These are phyloP conservation scores for Puccinia triticina DNA, from an alignment of 1,284 basidiomycete genomes.

Conservation along the genomic window DNA sequence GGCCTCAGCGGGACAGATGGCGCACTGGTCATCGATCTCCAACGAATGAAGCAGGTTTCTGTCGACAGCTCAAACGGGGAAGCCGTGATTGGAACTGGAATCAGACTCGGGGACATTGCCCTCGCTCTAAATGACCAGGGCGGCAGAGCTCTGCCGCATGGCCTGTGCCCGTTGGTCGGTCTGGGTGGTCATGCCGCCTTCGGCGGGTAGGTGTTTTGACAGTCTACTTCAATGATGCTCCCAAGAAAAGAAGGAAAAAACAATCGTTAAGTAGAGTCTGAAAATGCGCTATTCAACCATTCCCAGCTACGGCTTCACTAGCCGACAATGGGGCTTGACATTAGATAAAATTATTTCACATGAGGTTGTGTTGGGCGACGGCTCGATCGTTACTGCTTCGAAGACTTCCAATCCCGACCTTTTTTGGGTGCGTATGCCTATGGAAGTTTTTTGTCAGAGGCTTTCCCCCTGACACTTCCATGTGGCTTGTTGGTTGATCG, in stretches of 20 bases:
- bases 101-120: conserved; percentile 60
- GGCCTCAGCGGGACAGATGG: conserved; percentile 24
- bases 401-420: conserved; percentile 53
- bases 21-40: conserved; percentile 41
- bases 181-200: conserved; percentile 59
- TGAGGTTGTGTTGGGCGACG: conserved; percentile 60
- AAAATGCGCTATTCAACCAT: background rate
- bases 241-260: background rate
- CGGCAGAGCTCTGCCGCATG: conserved; percentile 58
- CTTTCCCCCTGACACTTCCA: background rate
- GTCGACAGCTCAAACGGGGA: conserved; percentile 45
- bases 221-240: no score
- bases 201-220: conserved; percentile 52
- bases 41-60: conserved; percentile 4
- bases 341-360: conserved; percentile 58
- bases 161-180: conserved; percentile 60
- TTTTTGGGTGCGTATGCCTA: conserved; percentile 52
- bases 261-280: background rate
- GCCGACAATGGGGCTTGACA: conserved; percentile 60
- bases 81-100: conserved; percentile 58
- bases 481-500: background rate
- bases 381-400: conserved; percentile 55
- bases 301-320: conserved; percentile 57
- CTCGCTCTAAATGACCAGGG: conserved; percentile 57
- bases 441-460: no score